Conservation (phyloP, 768 basidiomycete species). For the Coprinopsis marcescibilis region DNA sequence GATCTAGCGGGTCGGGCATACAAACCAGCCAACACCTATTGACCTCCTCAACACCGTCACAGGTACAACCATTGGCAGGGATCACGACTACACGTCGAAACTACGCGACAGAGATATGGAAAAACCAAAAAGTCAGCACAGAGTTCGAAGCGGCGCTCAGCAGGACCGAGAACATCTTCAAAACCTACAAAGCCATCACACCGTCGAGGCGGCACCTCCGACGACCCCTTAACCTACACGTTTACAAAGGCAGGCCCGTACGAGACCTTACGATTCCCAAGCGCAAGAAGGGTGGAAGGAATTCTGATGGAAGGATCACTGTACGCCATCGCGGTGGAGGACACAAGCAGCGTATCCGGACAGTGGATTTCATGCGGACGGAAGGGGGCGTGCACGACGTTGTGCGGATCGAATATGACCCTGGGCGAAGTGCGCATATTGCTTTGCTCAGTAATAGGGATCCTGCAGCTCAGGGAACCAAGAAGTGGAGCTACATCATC, state of each 20-base stretch:
- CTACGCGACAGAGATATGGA: conserved; percentile 36
- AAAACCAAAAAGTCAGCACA: conserved; percentile 24
- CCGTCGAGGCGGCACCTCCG: conserved; percentile 84
- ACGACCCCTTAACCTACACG: conserved; percentile 74
- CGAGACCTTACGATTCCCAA: conserved; percentile 76
- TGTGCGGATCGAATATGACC: conserved; percentile 95
- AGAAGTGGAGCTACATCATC: conserved; percentile 85
- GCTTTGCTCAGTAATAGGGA: conserved; percentile 74
- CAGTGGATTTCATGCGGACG: conserved; percentile 79
- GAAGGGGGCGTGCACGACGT: conserved; percentile 83
- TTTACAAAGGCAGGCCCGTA: conserved; percentile 83
- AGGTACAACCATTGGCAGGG: conserved; percentile 10
- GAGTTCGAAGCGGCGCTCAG: conserved; percentile 40
- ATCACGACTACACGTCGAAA: conserved; percentile 21
- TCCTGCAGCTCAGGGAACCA: conserved; percentile 41
- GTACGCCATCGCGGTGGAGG: conserved; percentile 90
- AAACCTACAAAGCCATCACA: conserved; percentile 86
- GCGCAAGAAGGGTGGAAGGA: conserved; percentile 84
- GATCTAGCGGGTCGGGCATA: too few relatives aligned
- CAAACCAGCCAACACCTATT: too few relatives aligned
- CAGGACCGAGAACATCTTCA: conserved; percentile 57
- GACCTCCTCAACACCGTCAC: too few relatives aligned
- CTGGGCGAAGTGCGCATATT: conserved; percentile 89
- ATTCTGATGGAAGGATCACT: conserved; percentile 77
- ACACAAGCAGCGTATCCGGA: conserved; percentile 78